Conservation (phyloP, 1,284 basidiomycete genomes). For the Volvariella volvacea region DNA sequence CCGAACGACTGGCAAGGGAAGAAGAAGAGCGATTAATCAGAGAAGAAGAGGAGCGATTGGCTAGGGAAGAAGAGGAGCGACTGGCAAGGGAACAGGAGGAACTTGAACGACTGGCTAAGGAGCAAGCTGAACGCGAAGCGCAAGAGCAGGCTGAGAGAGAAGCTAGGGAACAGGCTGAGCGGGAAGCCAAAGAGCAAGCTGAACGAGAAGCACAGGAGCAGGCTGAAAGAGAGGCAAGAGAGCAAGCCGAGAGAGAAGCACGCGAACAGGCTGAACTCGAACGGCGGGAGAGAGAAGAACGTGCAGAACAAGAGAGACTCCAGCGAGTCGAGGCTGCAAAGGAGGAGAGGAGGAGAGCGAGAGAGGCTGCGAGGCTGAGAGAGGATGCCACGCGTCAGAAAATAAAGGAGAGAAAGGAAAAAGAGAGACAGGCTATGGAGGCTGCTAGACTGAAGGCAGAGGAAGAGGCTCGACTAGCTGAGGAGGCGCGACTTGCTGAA, state of each 20-base stretch:
- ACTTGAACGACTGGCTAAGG: constrained; percentile 1
- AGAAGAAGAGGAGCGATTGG: neutral
- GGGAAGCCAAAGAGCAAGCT: constrained; percentile 32
- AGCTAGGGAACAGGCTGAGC: no score
- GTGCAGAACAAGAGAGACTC: no score
- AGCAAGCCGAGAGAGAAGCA: constrained; percentile 11
- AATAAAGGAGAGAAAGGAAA: no score
- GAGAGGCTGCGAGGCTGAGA: no score
- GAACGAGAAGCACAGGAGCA: constrained; percentile 18
- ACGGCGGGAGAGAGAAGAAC: constrained; percentile 6
- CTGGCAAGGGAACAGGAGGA: neutral
- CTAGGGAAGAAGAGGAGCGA: neutral
- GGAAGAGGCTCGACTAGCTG: no score
- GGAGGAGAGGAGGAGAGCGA: no score
- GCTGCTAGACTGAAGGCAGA: no score
- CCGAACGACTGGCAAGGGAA: neutral
- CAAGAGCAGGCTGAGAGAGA: neutral
- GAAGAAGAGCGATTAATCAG: neutral
- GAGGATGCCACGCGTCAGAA: no score
- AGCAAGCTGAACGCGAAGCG: neutral
- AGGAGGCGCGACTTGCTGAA: no score
- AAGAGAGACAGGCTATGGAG: no score
- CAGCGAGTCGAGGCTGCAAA: no score
- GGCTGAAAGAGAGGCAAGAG: constrained; percentile 19
- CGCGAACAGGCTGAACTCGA: constrained; percentile 18